Base-by-base conservation (phyloP, 2,329 filamentous ascomycete genomes). In the Elsinoe fawcettii region DNA sequence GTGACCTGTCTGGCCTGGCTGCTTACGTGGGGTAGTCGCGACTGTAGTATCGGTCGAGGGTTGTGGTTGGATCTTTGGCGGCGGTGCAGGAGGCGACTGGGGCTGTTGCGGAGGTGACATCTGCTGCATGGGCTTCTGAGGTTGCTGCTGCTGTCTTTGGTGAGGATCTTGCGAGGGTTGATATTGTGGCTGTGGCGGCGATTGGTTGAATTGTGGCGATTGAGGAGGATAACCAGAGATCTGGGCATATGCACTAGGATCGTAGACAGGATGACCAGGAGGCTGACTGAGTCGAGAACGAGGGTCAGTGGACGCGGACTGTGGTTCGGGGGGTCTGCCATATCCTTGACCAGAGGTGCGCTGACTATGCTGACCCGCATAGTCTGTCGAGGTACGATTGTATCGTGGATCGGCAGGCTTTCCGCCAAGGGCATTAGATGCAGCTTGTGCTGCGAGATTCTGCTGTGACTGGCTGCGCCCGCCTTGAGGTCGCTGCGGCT, bases 231-330 rank as follows among this genome's bases (percentile, higher is more conserved):
- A 71, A 34, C 63, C 66, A 51, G 67, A 69, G 32, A 75, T 73
- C 53, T 72, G 71, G 59, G 85, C 86, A 69, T 91, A 93, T 61
- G 86, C 85, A 22, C 82, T 83, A 25, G 88, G 88, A 68, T 93
- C 88, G 69, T 93, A 93, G 63, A 82, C 83, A 39, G 83, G 76
- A 63, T 80, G 77, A 59, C 73, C 69, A 20, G 76, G 74, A 49
- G 72, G 73, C 58, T 73, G 75, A 54, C 71, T 67, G 55, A 73
- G 39, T 37, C 54, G 20, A 2, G 73, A 20, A 69, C 63, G 57
- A 65, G 63, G 63, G 64, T 55, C 16, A 59, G 58, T 41, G 59
- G 60, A 27, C 3, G 53, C 46, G 9, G 58, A 51, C 66, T 64
- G 58, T 64, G 64, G 51, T 63, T 64, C 41, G 2, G 41, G 22